These are phyloP conservation scores for Tardiomyces digboiensis DNA, from an alignment of 1,139 yeast genomes.

Conservation along the genomic window DNA sequence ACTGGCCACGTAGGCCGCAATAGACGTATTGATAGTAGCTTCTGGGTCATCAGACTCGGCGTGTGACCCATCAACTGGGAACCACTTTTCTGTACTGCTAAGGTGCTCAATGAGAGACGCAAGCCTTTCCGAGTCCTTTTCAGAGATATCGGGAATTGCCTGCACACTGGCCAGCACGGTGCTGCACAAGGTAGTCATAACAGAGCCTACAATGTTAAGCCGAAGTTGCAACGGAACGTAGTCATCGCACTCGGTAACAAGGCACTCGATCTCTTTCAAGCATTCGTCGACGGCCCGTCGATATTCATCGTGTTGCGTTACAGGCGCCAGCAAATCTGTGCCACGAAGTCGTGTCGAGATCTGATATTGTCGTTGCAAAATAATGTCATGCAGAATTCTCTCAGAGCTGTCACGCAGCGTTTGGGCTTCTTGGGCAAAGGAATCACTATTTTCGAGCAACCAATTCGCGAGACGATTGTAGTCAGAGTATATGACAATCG, in stretches of 20 bases:
- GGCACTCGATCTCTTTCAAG: constrained; percentile 1
- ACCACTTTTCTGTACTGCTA: constrained; percentile 16
- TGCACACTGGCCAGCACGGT: constrained; percentile 18
- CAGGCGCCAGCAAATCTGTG: constrained; percentile 2
- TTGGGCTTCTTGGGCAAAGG: not conserved
- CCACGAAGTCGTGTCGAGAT: not conserved
- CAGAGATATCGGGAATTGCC: constrained; percentile 23
- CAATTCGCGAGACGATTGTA: constrained; percentile 4
- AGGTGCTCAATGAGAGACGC: constrained; percentile 17
- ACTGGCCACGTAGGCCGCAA: constrained; percentile 26
- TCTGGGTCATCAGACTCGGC: not conserved
- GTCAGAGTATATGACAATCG: constrained; percentile 18
- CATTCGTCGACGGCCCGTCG: constrained; percentile 5
- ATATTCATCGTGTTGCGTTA: constrained; percentile 1
- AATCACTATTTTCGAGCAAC: constrained; percentile 2
- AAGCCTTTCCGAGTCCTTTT: constrained; percentile 22
- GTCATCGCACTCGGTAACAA: constrained; percentile 5
- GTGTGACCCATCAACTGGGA: constrained; percentile 9
- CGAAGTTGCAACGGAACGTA: constrained; percentile 8
- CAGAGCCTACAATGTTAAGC: constrained; percentile 17
- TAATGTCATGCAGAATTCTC: not conserved
- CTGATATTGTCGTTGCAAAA: not conserved
- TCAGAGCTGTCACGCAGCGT: not conserved
- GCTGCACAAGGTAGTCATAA: constrained; percentile 22
- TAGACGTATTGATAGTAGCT: constrained; percentile 8